Percentiles rank a stretch among this genome's conserved stretches.
Conservation (phyloP, 768 basidiomycete genomes). For the Lepiota brunneoincarnata region DNA sequence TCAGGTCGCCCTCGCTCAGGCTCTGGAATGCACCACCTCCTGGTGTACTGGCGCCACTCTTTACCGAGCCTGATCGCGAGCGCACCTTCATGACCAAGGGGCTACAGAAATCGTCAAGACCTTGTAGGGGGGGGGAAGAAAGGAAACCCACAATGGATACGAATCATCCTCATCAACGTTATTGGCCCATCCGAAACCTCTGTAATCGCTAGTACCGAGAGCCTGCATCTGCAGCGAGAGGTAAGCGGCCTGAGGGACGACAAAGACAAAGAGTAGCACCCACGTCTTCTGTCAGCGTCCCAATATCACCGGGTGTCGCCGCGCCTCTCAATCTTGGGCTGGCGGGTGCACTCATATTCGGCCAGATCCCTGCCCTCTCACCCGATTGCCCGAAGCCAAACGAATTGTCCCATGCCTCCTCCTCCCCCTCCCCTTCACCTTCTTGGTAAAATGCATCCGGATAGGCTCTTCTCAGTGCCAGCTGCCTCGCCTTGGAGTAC, state of each 20-base stretch:
- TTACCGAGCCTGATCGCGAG: conserved; percentile 75
- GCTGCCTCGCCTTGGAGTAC: conserved; percentile 92
- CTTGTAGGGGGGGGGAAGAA: conserved; percentile 6
- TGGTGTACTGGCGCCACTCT: conserved; percentile 73
- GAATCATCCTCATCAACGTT: conserved; percentile 87
- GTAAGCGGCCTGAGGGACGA: background rate
- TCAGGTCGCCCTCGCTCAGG: conserved; percentile 84
- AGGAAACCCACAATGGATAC: conserved; percentile 75
- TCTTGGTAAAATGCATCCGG: conserved; percentile 84
- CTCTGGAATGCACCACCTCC: conserved; percentile 80
- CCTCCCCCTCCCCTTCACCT: conserved; percentile 43
- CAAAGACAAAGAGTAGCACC: conserved; percentile 18
- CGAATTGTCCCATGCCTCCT: conserved; percentile 34
- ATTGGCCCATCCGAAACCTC: conserved; percentile 61
- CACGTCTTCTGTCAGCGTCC: conserved; percentile 85
- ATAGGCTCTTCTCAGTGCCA: conserved; percentile 90
- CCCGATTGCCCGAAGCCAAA: conserved; percentile 54
- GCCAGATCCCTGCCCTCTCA: conserved; percentile 49
- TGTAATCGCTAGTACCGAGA: conserved; percentile 84
- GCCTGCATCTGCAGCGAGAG: conserved; percentile 65
- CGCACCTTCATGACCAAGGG: conserved; percentile 89
- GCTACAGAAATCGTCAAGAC: conserved; percentile 36
- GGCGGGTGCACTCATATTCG: conserved; percentile 71
- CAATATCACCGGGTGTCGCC: conserved; percentile 93
- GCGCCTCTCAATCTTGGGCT: conserved; percentile 83